Evolutionary conservation across 805 yeast species (phyloP).

Genomic region (Saccharomyces paradoxus): DNA sequence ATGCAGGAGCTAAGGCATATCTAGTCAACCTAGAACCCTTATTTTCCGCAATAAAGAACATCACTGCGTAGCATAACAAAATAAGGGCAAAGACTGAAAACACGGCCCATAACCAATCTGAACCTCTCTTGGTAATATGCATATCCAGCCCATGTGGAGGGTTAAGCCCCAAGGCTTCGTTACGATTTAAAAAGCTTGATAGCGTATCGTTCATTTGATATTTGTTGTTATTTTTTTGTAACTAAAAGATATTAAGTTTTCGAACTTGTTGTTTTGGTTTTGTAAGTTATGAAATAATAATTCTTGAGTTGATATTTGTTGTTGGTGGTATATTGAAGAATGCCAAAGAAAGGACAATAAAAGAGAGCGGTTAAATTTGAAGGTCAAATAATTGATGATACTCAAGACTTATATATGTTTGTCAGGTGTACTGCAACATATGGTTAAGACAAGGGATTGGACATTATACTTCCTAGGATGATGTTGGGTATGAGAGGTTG

Average conservation of each 20-base stretch:
- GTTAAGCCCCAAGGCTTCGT: constrained; percentile 38
- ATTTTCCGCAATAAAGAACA: constrained; percentile 10
- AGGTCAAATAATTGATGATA: not conserved
- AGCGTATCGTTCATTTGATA: not conserved
- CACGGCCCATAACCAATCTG: constrained; percentile 62
- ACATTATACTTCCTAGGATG: not conserved
- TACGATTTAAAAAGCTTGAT: constrained; percentile 10
- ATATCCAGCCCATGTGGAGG: constrained; percentile 40
- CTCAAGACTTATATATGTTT: not conserved
- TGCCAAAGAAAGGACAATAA: not conserved
- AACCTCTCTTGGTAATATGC: constrained; percentile 49
- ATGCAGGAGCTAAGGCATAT: constrained; percentile 21
- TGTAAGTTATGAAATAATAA: not conserved
- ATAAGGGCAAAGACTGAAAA: constrained; percentile 31
- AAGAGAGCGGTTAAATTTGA: not conserved
- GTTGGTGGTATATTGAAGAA: not conserved
- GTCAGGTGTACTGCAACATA: not conserved
- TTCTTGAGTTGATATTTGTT: not conserved
- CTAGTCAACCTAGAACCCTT: constrained; percentile 9
- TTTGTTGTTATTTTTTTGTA: not conserved
- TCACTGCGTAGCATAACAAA: constrained; percentile 7
- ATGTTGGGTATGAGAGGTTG: not conserved
- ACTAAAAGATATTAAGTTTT: not conserved
- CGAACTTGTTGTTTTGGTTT: not conserved
- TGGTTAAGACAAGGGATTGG: not conserved